phyloP scores from a whole-genome alignment of 208 protist species.

The Trypanosoma melophagium region DNA sequence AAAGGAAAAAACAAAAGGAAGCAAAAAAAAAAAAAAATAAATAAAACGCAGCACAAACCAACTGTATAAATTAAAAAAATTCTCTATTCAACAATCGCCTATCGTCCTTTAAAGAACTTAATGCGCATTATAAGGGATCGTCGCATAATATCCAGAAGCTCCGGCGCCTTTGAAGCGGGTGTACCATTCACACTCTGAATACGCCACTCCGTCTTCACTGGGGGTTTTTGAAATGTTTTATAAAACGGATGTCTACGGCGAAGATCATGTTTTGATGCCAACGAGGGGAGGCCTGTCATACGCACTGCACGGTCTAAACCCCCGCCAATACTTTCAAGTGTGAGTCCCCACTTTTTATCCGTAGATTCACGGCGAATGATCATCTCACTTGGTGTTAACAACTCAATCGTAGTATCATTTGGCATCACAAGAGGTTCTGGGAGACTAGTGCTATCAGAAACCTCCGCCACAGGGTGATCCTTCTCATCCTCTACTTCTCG shows the following conservation, averaged over 20 bases:
- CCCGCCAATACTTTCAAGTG: constrained; percentile 28
- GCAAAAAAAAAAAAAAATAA: no score
- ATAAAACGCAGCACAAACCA: no score
- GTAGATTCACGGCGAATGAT: constrained; percentile 44
- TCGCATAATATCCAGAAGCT: constrained; percentile 41
- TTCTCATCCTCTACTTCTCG: background rate
- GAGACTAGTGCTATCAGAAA: no score
- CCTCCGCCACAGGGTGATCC: no score
- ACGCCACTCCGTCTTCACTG: constrained; percentile 37
- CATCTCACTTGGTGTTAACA: constrained; percentile 49
- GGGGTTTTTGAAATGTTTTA: constrained; percentile 34
- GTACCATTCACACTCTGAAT: constrained; percentile 47
- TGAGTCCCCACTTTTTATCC: constrained; percentile 49
- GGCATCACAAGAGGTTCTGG: constrained; percentile 43
- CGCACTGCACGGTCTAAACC: constrained; percentile 19
- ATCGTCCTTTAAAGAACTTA: constrained; percentile 24
- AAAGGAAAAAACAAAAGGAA: no score
- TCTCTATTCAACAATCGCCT: constrained; percentile 1
- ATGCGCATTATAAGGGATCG: constrained; percentile 27
- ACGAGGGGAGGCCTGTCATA: constrained; percentile 21
- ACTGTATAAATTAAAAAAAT: no score
- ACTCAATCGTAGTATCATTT: constrained; percentile 48
- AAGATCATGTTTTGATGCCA: constrained; percentile 11
- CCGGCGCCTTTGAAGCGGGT: constrained; percentile 26
- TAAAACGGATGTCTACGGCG: constrained; percentile 39